Percentiles rank a stretch among this genome's conserved stretches.
phyloP scores from a whole-genome alignment of 768 basidiomycete genomes.

The Gyrodon lividus region DNA sequence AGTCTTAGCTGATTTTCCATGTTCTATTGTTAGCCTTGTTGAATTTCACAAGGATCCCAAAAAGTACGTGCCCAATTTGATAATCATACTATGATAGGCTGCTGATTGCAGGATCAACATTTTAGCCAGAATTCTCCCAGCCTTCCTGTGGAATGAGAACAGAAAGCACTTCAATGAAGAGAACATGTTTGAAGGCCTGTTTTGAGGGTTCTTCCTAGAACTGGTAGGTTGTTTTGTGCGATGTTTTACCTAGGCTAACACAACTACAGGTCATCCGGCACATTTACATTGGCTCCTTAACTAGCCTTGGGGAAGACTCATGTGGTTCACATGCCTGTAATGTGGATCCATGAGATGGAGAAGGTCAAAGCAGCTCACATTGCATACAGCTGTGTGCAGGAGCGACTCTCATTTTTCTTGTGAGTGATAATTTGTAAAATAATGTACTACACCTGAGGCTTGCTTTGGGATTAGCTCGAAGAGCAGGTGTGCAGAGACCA shows the following conservation, averaged over 20 bases:
- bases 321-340: neutral
- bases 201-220: neutral
- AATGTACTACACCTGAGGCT: neutral
- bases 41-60: neutral
- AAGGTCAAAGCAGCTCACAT: constrained; percentile 2
- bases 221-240: too few species aligned
- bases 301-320: neutral
- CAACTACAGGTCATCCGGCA: constrained; percentile 1
- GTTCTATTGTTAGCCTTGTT: neutral
- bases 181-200: too few species aligned
- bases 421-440: neutral
- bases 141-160: too few species aligned
- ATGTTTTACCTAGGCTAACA: too few species aligned
- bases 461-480: constrained; percentile 6
- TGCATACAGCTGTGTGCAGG: constrained; percentile 2
- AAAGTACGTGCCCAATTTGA: too few species aligned
- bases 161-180: neutral
- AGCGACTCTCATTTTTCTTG: neutral
- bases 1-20: neutral
- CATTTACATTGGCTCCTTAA: constrained; percentile 9
- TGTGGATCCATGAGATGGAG: neutral
- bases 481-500: constrained; percentile 2
- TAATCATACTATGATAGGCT: too few species aligned
- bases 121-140: too few species aligned
- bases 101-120: too few species aligned